These are phyloP conservation scores for Myochromella boudieri DNA, from an alignment of 768 basidiomycete species.

Conservation along the genomic window DNA sequence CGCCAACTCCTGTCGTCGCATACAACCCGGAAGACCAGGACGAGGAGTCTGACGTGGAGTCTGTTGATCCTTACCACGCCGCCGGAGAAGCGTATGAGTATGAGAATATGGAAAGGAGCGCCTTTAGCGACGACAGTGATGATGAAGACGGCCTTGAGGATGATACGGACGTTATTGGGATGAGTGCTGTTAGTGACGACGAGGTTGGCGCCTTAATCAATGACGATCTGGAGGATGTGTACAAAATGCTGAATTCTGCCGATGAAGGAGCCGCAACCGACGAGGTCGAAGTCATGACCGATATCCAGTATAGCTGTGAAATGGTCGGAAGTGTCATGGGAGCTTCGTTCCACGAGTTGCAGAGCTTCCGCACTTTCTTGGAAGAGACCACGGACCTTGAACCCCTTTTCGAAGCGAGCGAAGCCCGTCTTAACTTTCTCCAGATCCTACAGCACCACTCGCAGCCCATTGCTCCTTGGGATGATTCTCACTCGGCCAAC, in stretches of 20 bases:
- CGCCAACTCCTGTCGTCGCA: conserved; percentile 2
- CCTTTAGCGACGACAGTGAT: not conserved
- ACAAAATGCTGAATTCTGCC: too few relatives aligned
- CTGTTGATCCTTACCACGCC: not conserved
- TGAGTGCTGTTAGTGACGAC: too few relatives aligned
- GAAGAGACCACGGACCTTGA: conserved; percentile 5
- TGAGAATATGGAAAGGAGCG: not conserved
- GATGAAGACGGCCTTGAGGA: not conserved
- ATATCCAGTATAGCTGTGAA: not conserved
- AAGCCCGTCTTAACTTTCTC: not conserved
- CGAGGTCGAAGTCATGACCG: too few relatives aligned
- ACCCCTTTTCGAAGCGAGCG: not conserved
- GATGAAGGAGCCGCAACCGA: too few relatives aligned
- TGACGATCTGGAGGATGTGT: too few relatives aligned
- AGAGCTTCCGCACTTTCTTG: conserved; percentile 2
- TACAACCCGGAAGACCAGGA: not conserved
- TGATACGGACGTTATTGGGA: not conserved
- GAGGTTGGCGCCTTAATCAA: not conserved
- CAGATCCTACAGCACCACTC: not conserved
- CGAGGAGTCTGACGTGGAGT: not conserved
- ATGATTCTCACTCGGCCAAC: not conserved
- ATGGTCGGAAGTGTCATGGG: not conserved
- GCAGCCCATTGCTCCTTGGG: not conserved
- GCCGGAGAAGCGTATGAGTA: not conserved
- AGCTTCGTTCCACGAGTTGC: conserved; percentile 1